Percentiles rank a stretch among this genome's conserved stretches.
Conservation (phyloP, 73 alveolate genomes). For the Uronychia setigera region DNA sequence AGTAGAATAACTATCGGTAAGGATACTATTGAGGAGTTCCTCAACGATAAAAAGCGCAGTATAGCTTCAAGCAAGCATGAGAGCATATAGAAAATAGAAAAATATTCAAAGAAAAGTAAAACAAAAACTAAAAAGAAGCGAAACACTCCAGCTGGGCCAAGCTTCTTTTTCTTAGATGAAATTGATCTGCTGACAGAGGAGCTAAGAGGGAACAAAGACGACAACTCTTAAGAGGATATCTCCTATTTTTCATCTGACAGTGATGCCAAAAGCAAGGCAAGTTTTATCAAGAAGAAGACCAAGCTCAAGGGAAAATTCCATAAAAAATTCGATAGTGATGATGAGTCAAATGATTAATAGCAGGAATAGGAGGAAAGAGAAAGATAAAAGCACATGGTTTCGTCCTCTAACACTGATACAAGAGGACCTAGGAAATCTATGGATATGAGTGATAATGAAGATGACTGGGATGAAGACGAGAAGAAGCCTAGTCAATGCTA, state of each 20-base stretch:
- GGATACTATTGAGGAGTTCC: neutral
- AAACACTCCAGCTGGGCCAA: neutral
- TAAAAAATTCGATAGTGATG: too few species aligned
- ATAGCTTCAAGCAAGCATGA: neutral
- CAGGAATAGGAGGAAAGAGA: too few species aligned
- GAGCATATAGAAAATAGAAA: neutral
- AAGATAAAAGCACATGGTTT: too few species aligned
- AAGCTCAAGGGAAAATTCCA: too few species aligned
- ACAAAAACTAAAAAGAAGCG: neutral
- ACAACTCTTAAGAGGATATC: neutral
- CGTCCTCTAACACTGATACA: too few species aligned
- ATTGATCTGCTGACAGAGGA: neutral
- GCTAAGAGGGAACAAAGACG: neutral
- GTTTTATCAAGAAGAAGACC: too few species aligned
- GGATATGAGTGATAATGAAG: neutral
- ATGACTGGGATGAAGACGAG: neutral
- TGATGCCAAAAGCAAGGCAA: neutral
- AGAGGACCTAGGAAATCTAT: neutral
- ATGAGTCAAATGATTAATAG: neutral
- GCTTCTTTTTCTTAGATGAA: neutral
- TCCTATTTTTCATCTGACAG: neutral
- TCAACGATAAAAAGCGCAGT: neutral
- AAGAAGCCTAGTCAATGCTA: neutral
- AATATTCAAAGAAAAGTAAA: too few species aligned
- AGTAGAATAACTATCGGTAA: neutral